A percentile compares a stretch with the other conserved stretches of the same genome.
These are phyloP conservation scores for Penicillium antarcticum DNA, from an alignment of 495 filamentous ascomycete genomes.

Conservation along the genomic window DNA sequence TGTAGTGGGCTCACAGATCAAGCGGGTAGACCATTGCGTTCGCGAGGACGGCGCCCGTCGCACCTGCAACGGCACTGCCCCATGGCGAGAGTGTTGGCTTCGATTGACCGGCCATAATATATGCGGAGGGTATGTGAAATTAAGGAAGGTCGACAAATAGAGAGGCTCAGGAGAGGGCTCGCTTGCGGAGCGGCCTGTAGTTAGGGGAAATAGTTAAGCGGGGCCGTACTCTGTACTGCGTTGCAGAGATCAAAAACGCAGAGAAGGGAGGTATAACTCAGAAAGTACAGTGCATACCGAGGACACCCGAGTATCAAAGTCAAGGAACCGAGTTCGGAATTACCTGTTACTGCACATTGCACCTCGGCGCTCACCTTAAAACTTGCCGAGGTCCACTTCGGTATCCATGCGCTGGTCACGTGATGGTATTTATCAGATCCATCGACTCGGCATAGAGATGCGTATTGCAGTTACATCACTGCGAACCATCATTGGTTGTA, in stretches of 20 bases:
- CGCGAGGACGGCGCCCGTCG: slow-evolving; percentile 88
- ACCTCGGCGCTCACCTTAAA: slow-evolving; percentile 37
- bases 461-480: no score
- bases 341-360: slow-evolving; percentile 5
- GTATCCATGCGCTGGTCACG: slow-evolving; percentile 2
- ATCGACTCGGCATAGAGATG: no score
- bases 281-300: neutral
- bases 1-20: slow-evolving; percentile 65
- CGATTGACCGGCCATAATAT: slow-evolving; percentile 72
- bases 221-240: slow-evolving; percentile 7
- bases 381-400: slow-evolving; percentile 37
- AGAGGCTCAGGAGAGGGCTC: slow-evolving; percentile 7
- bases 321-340: neutral
- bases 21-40: slow-evolving; percentile 96
- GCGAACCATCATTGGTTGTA: no score
- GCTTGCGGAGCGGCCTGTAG: slow-evolving; percentile 5
- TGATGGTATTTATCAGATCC: neutral
- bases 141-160: neutral
- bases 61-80: slow-evolving; percentile 89
- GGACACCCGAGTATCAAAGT: slow-evolving; percentile 1
- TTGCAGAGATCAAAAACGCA: neutral
- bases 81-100: slow-evolving; percentile 86
- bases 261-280: neutral
- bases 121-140: neutral
- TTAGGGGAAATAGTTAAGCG: slow-evolving; percentile 22